These are phyloP conservation scores for Cyamopsis tetragonoloba DNA, from an alignment of 306 rosid species.

Conservation along the genomic window DNA sequence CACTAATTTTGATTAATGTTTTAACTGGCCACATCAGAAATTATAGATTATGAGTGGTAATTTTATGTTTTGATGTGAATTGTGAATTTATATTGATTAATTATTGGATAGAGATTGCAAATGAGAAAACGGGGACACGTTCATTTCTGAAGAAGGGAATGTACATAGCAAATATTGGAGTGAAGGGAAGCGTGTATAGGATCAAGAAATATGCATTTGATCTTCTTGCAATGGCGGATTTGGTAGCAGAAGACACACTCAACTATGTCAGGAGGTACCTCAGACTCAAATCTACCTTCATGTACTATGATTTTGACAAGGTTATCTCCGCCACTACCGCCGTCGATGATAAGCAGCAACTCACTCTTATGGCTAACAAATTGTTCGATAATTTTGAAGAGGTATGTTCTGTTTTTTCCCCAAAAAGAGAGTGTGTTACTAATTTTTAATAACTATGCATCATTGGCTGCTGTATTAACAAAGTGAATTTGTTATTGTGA, in stretches of 20 bases:
- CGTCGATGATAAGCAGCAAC: constrained; percentile 57
- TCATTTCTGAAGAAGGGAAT: constrained; percentile 69
- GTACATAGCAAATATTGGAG: constrained; percentile 70
- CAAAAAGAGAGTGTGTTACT: not conserved
- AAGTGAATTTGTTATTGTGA: not conserved
- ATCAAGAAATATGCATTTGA: constrained; percentile 71
- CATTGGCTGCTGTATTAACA: not conserved
- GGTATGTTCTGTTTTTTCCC: constrained; percentile 35
- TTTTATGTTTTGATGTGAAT: not conserved
- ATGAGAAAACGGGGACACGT: constrained; percentile 79
- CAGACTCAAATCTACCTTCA: constrained; percentile 75
- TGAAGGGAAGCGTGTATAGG: constrained; percentile 65
- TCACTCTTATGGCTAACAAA: constrained; percentile 67
- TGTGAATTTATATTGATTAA: too few relatives aligned
- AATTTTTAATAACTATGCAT: too few relatives aligned
- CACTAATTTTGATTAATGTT: not conserved
- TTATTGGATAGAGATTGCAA: constrained; percentile 55
- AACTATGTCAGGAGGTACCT: constrained; percentile 79
- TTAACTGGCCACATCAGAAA: not conserved
- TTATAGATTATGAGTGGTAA: not conserved
- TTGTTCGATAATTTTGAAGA: constrained; percentile 78
- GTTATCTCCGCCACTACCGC: constrained; percentile 64
- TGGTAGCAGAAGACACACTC: constrained; percentile 63
- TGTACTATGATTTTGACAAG: constrained; percentile 82
- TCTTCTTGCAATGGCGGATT: constrained; percentile 85